These are phyloP conservation scores for Penicillium paneum DNA, from an alignment of 2,329 filamentous ascomycete species.

Conservation along the genomic window DNA sequence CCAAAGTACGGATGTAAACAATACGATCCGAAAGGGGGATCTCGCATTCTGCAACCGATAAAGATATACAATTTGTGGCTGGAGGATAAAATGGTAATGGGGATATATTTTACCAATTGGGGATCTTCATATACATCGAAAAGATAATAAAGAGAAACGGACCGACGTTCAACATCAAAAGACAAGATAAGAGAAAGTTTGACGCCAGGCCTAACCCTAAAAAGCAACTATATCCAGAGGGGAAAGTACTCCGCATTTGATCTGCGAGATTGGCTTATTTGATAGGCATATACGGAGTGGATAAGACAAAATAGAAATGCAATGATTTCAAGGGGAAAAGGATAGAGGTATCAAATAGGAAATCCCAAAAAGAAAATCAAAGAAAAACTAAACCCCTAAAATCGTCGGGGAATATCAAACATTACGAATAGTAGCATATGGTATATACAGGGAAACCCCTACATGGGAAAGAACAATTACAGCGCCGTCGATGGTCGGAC, in stretches of 20 bases:
- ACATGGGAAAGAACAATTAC: slow-evolving; percentile 3
- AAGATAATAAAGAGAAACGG: background rate
- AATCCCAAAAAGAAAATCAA: background rate
- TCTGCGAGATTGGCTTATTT: background rate
- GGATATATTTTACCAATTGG: background rate
- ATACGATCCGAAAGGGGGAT: background rate
- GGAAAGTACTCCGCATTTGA: slow-evolving; percentile 8
- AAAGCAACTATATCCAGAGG: slow-evolving; percentile 12
- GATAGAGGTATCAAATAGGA: slow-evolving; percentile 9
- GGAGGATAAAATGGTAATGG: background rate
- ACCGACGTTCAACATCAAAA: background rate
- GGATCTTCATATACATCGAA: background rate
- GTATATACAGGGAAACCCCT: background rate
- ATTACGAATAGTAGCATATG: slow-evolving; percentile 5
- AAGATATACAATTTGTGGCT: background rate
- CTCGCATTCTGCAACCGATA: background rate
- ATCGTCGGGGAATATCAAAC: slow-evolving; percentile 1
- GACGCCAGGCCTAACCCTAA: slow-evolving; percentile 8
- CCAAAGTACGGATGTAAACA: background rate
- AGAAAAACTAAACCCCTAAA: background rate
- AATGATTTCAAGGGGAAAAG: background rate
- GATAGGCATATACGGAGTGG: background rate
- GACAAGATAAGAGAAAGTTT: slow-evolving; percentile 8
- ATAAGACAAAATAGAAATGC: background rate
- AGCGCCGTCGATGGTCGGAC: slow-evolving; percentile 23